phyloP scores from a whole-genome alignment of 176 grass and related monocot genomes.

The Paspalum vaginatum region DNA sequence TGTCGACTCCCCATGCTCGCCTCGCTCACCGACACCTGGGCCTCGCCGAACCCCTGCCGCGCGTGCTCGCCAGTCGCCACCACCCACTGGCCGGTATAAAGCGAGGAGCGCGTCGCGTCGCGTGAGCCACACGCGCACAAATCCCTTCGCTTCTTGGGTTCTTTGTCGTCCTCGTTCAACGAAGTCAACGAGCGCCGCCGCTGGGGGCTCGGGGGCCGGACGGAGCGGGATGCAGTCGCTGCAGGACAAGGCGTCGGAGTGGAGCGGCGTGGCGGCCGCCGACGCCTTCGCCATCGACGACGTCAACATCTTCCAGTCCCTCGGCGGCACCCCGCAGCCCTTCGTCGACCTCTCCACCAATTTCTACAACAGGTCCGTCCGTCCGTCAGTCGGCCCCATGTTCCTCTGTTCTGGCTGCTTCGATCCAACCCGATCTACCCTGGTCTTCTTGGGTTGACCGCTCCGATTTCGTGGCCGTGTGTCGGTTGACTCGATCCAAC shows the following conservation, averaged over 20 bases:
- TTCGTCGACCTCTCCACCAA: conserved; percentile 94
- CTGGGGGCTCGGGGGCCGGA: neutral
- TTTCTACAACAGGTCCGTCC: conserved; percentile 84
- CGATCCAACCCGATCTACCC: neutral
- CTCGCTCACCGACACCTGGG: neutral
- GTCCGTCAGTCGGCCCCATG: neutral
- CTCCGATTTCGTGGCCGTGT: neutral
- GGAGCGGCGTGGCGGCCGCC: conserved; percentile 79
- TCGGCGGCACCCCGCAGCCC: conserved; percentile 80
- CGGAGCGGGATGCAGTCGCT: conserved; percentile 68
- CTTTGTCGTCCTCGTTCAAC: conserved; percentile 2
- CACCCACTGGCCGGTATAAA: conserved; percentile 39
- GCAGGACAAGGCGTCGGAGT: conserved; percentile 94
- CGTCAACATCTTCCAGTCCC: conserved; percentile 73
- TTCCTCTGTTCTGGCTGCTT: neutral
- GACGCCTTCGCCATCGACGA: conserved; percentile 92
- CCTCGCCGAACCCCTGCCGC: neutral
- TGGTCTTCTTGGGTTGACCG: neutral
- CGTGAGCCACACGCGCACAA: conserved; percentile 23
- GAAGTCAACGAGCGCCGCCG: neutral
- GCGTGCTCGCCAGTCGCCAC: neutral
- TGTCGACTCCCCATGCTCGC: neutral
- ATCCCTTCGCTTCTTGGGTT: neutral
- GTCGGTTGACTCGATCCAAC: neutral
- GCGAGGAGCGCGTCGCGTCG: neutral